Percentiles rank a stretch among this genome's conserved stretches.
Conservation (phyloP, 768 basidiomycete genomes). For the Trametes gibbosa region DNA sequence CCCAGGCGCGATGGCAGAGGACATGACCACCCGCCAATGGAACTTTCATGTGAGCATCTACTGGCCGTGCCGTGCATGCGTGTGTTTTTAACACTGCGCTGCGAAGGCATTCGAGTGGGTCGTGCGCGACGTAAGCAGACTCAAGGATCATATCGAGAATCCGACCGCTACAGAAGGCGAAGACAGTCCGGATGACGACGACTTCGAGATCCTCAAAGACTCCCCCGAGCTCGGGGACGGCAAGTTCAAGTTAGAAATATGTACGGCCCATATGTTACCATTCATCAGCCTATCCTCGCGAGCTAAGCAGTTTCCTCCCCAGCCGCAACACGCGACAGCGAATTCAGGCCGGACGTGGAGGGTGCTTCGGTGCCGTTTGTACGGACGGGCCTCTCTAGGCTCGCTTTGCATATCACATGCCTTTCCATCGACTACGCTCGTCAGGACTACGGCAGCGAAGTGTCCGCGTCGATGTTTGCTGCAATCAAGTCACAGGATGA, state of each 20-base stretch:
- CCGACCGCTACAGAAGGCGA: not conserved
- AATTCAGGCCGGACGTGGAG: constrained; percentile 7
- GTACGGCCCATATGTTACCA: constrained; percentile 33
- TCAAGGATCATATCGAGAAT: constrained; percentile 56
- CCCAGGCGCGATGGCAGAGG: constrained; percentile 27
- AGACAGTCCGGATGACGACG: constrained; percentile 32
- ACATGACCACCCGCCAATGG: constrained; percentile 60
- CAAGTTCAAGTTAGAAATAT: constrained; percentile 71
- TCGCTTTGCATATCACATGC: constrained; percentile 67
- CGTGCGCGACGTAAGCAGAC: constrained; percentile 53
- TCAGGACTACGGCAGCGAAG: constrained; percentile 47
- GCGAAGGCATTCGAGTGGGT: constrained; percentile 72
- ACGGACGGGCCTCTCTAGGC: constrained; percentile 36
- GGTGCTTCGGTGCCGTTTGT: constrained; percentile 7
- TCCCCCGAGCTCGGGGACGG: constrained; percentile 67
- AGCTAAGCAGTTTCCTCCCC: not conserved
- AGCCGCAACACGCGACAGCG: constrained; percentile 15
- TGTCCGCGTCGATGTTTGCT: constrained; percentile 64
- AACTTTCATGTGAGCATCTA: constrained; percentile 49
- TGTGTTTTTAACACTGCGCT: not conserved
- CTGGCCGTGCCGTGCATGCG: not conserved
- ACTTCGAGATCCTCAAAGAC: constrained; percentile 62
- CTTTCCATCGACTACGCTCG: constrained; percentile 61
- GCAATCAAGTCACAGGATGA: constrained; percentile 68
- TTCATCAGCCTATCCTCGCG: not conserved